Base-by-base conservation (phyloP, 805 yeast species). In the Ogataea ganodermae region DNA sequence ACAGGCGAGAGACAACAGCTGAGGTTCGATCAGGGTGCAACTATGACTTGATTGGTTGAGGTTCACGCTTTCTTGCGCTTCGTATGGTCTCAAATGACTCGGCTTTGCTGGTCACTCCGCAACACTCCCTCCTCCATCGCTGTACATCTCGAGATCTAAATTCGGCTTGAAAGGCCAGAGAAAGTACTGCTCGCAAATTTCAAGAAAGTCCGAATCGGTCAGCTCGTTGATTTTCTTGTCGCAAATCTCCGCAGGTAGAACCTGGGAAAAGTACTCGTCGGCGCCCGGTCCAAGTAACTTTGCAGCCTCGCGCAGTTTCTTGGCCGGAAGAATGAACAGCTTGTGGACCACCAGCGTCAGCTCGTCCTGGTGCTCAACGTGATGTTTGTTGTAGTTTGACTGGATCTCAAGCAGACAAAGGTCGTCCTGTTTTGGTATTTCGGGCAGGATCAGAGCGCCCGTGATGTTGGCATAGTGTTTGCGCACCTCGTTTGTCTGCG, bases 141-240 rank as follows among this genome's bases (percentile, higher is more conserved):
- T 28, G 41, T 51, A 60, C 48, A 58, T 37, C 18, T 63, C 67
- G 13, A 64, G 47, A n/a, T 46, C 52, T 7, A 58, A 50, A 40
- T 62, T 55, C 3, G 69, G 97, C 64, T 84, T 89, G 72, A 90
- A 92, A 0, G 97, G 94, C 98, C 97, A 92, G 12, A 67, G 59
- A 35, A 71, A 74, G 60, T 84, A 89, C 2, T 68, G 71, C 3
- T 76, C 65, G 8, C 81, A 71, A 5, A 91, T 60, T 5, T 63
- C 54, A 5, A 71, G 48, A 50, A 84, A 70, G n/a, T 89, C 92
- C 1, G 76, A 78, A 2, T 69, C 60, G 0, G 81, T 70, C 39
- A 90, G 67, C 3, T 76, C 74, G 13, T 68, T 63, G 1, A 84
- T 76, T 3, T 62, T 60, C 50, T 72, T 78, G 13, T 75, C 60